Conservation (phyloP, 2,329 filamentous ascomycete species). For the Diaporthe aspalathi region DNA sequence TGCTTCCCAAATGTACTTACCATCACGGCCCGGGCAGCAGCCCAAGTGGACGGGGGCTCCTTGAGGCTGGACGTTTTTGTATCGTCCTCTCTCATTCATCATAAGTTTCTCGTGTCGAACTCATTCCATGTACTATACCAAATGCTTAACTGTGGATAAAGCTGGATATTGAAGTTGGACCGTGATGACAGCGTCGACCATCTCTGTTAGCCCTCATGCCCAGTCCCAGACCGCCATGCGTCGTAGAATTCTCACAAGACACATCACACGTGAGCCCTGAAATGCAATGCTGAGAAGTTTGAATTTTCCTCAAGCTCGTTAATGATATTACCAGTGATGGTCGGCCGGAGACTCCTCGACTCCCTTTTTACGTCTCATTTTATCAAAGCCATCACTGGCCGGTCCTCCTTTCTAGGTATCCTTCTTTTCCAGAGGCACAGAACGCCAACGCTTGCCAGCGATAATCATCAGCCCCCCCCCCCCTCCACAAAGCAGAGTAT, state of each 20-base stretch:
- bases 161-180: too few species aligned
- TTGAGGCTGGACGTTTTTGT: too few species aligned
- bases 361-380: neutral
- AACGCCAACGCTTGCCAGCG: constrained; percentile 28
- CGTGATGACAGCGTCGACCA: too few species aligned
- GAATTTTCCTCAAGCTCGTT: neutral
- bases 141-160: too few species aligned
- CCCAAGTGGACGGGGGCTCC: too few species aligned
- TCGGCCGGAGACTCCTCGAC: neutral
- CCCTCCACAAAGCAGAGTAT: neutral
- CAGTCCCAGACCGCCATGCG: neutral
- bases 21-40: too few species aligned
- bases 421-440: neutral
- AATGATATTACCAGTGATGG: neutral
- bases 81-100: too few species aligned
- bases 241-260: neutral
- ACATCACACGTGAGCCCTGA: neutral
- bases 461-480: neutral
- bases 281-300: neutral
- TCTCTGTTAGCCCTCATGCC: too few species aligned
- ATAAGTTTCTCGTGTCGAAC: too few species aligned
- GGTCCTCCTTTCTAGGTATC: neutral
- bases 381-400: neutral
- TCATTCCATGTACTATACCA: too few species aligned
- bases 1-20: too few species aligned